A percentile compares a stretch with the other conserved stretches of the same genome.
These are phyloP conservation scores for Babesia bigemina DNA, from an alignment of 169 alveolate species.

Conservation along the genomic window DNA sequence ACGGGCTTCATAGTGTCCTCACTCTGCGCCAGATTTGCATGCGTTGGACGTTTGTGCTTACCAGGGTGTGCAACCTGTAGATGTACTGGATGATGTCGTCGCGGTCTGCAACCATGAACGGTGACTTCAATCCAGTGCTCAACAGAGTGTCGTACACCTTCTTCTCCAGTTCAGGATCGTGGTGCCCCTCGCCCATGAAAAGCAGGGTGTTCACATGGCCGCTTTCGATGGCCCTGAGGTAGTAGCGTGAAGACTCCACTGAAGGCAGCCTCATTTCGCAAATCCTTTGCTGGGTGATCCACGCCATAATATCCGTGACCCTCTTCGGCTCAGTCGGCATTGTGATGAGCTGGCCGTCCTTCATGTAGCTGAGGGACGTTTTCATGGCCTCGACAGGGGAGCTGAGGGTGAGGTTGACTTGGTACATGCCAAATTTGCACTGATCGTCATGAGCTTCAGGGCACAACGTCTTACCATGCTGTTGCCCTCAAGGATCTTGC, in stretches of 20 bases:
- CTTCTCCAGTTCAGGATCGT: slow-evolving; percentile 4
- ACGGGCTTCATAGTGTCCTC: slow-evolving; percentile 11
- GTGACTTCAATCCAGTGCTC: slow-evolving; percentile 14
- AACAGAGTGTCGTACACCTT: slow-evolving; percentile 13
- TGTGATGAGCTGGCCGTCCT: slow-evolving; percentile 27
- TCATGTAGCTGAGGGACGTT: slow-evolving; percentile 52
- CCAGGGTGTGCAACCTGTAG: slow-evolving; percentile 13
- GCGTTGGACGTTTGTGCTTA: not conserved
- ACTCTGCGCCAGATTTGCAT: not conserved
- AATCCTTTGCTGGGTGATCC: slow-evolving; percentile 48
- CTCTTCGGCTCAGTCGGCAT: slow-evolving; percentile 26
- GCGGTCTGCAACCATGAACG: slow-evolving; percentile 19
- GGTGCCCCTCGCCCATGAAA: slow-evolving; percentile 17
- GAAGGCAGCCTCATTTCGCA: slow-evolving; percentile 48
- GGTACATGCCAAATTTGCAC: slow-evolving; percentile 57
- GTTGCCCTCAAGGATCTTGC: slow-evolving; percentile 37
- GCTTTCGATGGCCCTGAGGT: slow-evolving; percentile 20
- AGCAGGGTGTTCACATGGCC: slow-evolving; percentile 47
- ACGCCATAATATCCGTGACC: slow-evolving; percentile 35
- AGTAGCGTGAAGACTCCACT: slow-evolving; percentile 11
- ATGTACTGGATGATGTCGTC: slow-evolving; percentile 15
- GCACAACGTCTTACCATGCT: slow-evolving; percentile 13
- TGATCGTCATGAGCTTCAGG: not conserved
- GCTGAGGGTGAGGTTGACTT: slow-evolving; percentile 23
- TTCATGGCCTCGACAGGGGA: slow-evolving; percentile 39